These are phyloP conservation scores for Tilletiaria anomala DNA, from an alignment of 1,284 basidiomycete genomes.

Conservation along the genomic window DNA sequence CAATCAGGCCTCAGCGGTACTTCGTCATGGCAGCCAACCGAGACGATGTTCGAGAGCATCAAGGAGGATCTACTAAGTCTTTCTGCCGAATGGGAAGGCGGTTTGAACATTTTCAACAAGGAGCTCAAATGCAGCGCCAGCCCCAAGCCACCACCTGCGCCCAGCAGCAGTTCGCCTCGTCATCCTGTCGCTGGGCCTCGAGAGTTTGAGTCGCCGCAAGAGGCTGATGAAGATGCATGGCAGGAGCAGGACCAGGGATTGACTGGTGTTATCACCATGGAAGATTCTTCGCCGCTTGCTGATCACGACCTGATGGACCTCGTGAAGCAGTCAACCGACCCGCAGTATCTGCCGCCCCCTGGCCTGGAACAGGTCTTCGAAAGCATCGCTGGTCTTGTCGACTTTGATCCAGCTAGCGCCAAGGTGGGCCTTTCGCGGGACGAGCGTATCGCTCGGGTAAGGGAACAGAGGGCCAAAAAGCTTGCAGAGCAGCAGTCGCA, in stretches of 20 bases:
- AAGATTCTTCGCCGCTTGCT: too few species aligned
- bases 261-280: too few species aligned
- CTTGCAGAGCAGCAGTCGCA: too few species aligned
- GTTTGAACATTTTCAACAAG: conserved; percentile 16
- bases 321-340: conserved; percentile 13
- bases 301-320: conserved; percentile 1
- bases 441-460: conserved; percentile 18
- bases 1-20: too few species aligned
- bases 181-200: conserved; percentile 6
- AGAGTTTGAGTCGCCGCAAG: neutral
- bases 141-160: too few species aligned
- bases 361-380: conserved; percentile 33
- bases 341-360: conserved; percentile 20
- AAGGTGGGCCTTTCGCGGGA: conserved; percentile 20
- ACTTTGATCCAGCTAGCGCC: too few species aligned
- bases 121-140: too few species aligned
- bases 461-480: conserved; percentile 8
- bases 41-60: conserved; percentile 22
- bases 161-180: neutral
- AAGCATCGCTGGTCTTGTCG: conserved; percentile 19
- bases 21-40: too few species aligned
- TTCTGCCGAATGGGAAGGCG: conserved; percentile 32
- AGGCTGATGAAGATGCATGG: too few species aligned
- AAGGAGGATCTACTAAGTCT: conserved; percentile 26
- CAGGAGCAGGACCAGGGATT: too few species aligned